Base-by-base conservation (phyloP, 768 basidiomycete species). In the Boletus eberwhitei region DNA sequence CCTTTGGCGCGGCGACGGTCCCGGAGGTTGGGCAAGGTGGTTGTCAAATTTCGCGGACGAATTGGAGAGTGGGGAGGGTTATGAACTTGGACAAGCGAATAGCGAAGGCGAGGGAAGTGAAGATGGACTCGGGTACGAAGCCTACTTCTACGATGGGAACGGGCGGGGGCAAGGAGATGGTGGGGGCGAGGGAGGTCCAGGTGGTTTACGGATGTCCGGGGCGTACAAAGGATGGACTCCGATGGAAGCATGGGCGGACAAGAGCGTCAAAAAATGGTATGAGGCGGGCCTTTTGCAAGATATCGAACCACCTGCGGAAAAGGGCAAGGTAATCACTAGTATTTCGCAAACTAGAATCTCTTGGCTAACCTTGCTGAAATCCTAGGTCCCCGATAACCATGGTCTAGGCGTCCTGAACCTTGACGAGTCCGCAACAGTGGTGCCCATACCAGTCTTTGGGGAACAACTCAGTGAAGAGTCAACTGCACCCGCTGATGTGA, bases 1-100 rank as follows among this genome's bases (percentile, higher is more conserved):
- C 39, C 77, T 98, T 43, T 98, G 88, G 86, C 79, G 82, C 48
- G 97, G 97, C 8, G 93, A 98, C 53, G 93, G 94, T 8, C 79
- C 82, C 16, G 85, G 81, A 11, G 97, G 96, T 5, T 99, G 97
- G 96, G 97, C 92, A 35, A 85, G 86, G 64, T 99, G 94, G 93
- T 73, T 98, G 48, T 86, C 93, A 5, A 78, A 77, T 51, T 98
- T 98, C 64, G 93, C 84, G 1, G 96, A 98, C 29, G 94, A 98
- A 46, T 71, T 99, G 21, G 96, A 98, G 75, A 83, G 74, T 48
- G 92, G 93, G 5, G 93, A 96, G 59, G 89, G 90, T 8, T 93
- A 82, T 70, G 93, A 94, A 70, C 75, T 93, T 45, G 91, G 90
- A 16, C 71, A 69, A 19, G 66, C 67, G 31, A 74, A 65, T 21